Conservation (phyloP, 805 yeast genomes). For the Ogataea nakhonphanomensis region DNA sequence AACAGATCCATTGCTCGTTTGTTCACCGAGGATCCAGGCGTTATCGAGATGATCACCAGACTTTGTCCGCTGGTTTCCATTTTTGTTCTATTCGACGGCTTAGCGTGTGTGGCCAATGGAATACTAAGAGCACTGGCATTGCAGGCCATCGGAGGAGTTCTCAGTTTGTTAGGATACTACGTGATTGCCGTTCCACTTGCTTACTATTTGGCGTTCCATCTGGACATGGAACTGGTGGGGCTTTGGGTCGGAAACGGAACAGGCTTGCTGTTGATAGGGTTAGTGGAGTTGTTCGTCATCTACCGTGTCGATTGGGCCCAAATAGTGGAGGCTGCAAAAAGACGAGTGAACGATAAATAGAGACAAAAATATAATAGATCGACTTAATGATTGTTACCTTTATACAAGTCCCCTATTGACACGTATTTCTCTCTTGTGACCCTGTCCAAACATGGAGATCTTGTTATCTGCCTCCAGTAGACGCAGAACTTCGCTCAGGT, state of each 20-base stretch:
- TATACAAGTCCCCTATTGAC: constrained; percentile 14
- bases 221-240: constrained; percentile 51
- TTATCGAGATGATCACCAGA: constrained; percentile 46
- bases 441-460: constrained; percentile 67
- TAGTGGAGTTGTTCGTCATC: constrained; percentile 46
- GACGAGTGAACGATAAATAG: constrained; percentile 13
- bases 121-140: constrained; percentile 72
- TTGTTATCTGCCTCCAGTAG: constrained; percentile 70
- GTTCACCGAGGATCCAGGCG: constrained; percentile 62
- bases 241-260: constrained; percentile 72
- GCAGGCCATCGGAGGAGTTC: constrained; percentile 67
- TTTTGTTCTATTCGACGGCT: constrained; percentile 65
- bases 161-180: constrained; percentile 71
- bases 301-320: constrained; percentile 51
- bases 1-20: constrained; percentile 49
- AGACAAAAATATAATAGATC: background rate
- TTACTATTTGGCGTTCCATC: constrained; percentile 49
- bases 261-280: constrained; percentile 56
- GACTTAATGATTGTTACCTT: background rate
- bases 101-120: constrained; percentile 71
- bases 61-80: constrained; percentile 64
- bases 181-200: constrained; percentile 68
- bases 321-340: constrained; percentile 35
- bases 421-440: constrained; percentile 60
- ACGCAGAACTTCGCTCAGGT: constrained; percentile 63